phyloP scores from a whole-genome alignment of 2,329 filamentous ascomycete genomes.

The Cryphonectria carpinicola region DNA sequence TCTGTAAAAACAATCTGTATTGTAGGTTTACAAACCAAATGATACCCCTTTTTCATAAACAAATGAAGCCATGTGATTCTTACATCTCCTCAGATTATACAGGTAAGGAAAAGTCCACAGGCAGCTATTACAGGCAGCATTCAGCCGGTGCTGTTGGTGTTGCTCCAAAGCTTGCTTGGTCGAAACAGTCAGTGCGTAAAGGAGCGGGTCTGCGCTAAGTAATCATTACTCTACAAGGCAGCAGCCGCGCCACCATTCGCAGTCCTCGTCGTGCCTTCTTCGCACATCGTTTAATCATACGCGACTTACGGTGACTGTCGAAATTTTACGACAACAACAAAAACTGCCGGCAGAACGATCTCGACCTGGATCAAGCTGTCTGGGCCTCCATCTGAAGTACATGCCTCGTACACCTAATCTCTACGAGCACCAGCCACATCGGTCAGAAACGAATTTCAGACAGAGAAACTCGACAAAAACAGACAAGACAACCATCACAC shows the following conservation, averaged over 20 bases:
- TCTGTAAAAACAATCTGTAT: neutral
- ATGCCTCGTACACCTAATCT: neutral
- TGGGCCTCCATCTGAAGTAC: neutral
- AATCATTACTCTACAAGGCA: constrained; percentile 16
- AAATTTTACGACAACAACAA: neutral
- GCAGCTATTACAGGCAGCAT: neutral
- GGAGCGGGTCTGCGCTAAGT: constrained; percentile 22
- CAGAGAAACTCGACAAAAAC: neutral
- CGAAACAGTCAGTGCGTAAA: constrained; percentile 1
- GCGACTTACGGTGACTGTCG: neutral
- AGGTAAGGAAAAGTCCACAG: neutral
- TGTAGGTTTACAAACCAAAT: constrained; percentile 10
- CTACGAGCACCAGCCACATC: neutral
- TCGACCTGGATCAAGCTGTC: neutral
- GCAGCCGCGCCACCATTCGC: constrained; percentile 9
- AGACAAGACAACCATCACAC: neutral
- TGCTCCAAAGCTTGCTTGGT: neutral
- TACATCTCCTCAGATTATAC: neutral
- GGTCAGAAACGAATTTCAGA: neutral
- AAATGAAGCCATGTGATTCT: neutral
- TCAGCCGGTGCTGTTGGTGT: neutral
- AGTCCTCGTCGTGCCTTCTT: constrained; percentile 14
- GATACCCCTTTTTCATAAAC: constrained; percentile 8
- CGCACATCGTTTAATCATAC: neutral
- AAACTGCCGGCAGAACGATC: neutral